phyloP scores from a whole-genome alignment of 2,329 filamentous ascomycete species.

The Fusarium nematophilum region DNA sequence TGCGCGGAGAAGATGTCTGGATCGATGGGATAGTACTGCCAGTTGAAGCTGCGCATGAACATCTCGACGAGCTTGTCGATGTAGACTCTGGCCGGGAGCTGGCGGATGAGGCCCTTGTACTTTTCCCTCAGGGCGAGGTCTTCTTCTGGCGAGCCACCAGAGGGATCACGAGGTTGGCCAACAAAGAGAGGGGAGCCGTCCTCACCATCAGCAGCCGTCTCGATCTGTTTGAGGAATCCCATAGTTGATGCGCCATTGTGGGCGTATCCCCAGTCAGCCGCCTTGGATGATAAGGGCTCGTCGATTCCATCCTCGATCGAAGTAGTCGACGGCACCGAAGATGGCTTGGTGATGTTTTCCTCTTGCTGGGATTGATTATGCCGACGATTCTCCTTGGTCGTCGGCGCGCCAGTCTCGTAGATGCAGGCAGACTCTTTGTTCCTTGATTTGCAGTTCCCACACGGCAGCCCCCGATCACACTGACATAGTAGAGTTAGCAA shows the following conservation, averaged over 20 bases:
- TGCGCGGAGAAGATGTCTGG: conserved; percentile 62
- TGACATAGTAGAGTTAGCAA: conserved; percentile 44
- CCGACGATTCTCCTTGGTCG: conserved; percentile 46
- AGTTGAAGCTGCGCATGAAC: conserved; percentile 69
- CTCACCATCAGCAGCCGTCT: conserved; percentile 52
- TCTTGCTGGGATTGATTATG: conserved; percentile 4
- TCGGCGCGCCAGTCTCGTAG: conserved; percentile 65
- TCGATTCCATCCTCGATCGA: conserved; percentile 13
- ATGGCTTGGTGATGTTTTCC: conserved; percentile 4
- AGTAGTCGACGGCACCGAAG: neutral
- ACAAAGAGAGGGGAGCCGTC: conserved; percentile 19
- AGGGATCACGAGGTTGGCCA: neutral
- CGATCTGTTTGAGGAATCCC: conserved; percentile 66
- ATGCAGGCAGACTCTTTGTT: conserved; percentile 66
- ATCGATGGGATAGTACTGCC: conserved; percentile 68
- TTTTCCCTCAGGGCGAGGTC: conserved; percentile 61
- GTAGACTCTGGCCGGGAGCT: conserved; percentile 65
- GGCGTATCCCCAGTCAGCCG: conserved; percentile 66
- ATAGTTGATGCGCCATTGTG: conserved; percentile 63
- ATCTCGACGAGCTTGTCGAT: conserved; percentile 65
- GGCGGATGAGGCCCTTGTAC: conserved; percentile 68
- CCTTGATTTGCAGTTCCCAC: conserved; percentile 68
- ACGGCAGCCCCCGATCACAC: conserved; percentile 70
- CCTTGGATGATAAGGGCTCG: conserved; percentile 54
- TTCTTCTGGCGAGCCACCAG: conserved; percentile 38